Conservation (phyloP, 2,329 filamentous ascomycete genomes). For the Xylariaceae sp. region DNA sequence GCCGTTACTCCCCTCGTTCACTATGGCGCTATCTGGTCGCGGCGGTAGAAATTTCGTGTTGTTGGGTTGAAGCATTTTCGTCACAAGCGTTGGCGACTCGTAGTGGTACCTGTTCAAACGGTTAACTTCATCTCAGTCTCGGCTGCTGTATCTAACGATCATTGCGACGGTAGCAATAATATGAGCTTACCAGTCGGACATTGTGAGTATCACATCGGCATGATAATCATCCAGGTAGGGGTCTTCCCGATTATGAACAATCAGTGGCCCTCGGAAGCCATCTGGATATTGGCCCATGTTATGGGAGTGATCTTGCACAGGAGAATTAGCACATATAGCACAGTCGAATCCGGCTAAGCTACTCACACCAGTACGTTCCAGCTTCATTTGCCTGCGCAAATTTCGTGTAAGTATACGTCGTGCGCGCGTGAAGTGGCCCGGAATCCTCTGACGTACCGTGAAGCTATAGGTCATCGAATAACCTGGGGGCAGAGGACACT, state of each 20-base stretch:
- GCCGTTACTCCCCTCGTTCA: slow-evolving; percentile 41
- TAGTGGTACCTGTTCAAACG: slow-evolving; percentile 38
- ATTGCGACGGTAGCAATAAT: slow-evolving; percentile 30
- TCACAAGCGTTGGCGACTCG: slow-evolving; percentile 37
- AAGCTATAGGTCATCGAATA: slow-evolving; percentile 55
- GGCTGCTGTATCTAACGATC: slow-evolving; percentile 34
- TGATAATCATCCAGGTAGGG: slow-evolving; percentile 53
- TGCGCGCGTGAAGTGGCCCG: not conserved
- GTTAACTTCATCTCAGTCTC: too few species aligned
- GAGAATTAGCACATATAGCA: slow-evolving; percentile 14
- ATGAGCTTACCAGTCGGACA: slow-evolving; percentile 51
- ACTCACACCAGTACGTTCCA: slow-evolving; percentile 47
- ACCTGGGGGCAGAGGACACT: slow-evolving; percentile 53
- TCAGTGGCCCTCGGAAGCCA: slow-evolving; percentile 58
- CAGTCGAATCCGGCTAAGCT: not conserved
- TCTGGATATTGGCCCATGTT: slow-evolving; percentile 62
- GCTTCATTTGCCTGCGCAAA: slow-evolving; percentile 36
- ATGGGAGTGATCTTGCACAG: slow-evolving; percentile 54
- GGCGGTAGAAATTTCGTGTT: slow-evolving; percentile 42
- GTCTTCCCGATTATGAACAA: slow-evolving; percentile 54
- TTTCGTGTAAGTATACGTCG: not conserved
- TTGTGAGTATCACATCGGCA: slow-evolving; percentile 54
- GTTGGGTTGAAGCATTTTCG: slow-evolving; percentile 38
- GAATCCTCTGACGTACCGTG: slow-evolving; percentile 36
- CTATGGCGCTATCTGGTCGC: slow-evolving; percentile 38